phyloP scores from a whole-genome alignment of 2,329 filamentous ascomycete genomes.

The Endothia cerciana region DNA sequence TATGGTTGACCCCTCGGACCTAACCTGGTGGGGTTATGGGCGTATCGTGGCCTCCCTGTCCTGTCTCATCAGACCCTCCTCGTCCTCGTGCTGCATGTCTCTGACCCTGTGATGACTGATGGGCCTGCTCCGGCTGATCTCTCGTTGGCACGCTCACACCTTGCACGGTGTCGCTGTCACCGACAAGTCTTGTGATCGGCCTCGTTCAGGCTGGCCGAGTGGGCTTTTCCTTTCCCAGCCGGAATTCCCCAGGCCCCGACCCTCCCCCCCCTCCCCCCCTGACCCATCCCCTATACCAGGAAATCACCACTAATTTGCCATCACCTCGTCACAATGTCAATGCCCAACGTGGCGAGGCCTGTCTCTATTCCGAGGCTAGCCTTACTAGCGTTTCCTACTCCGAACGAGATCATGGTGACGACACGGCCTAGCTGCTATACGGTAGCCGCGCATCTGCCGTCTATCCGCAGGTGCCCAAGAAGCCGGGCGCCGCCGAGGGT shows the following conservation, averaged over 20 bases:
- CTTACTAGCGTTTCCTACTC: neutral
- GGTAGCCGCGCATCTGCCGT: too few relatives aligned
- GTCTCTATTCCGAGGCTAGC: slow-evolving; percentile 15
- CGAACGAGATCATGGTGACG: neutral
- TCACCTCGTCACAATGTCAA: slow-evolving; percentile 18
- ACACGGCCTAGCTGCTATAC: too few relatives aligned
- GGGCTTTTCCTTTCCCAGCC: slow-evolving; percentile 23
- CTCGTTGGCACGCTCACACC: slow-evolving; percentile 7
- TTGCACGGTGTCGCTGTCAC: slow-evolving; percentile 18
- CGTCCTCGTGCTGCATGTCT: neutral
- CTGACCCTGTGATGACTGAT: neutral
- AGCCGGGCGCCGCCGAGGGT: neutral
- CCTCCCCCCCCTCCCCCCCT: slow-evolving; percentile 7
- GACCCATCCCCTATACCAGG: slow-evolving; percentile 25
- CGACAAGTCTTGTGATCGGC: slow-evolving; percentile 29
- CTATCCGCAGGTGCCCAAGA: neutral
- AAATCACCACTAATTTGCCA: slow-evolving; percentile 30
- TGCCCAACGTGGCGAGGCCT: neutral
- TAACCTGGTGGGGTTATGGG: neutral
- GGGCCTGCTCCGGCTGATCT: slow-evolving; percentile 5
- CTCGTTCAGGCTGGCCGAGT: slow-evolving; percentile 21
- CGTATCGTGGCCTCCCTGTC: too few relatives aligned
- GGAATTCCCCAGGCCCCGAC: neutral
- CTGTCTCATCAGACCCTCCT: too few relatives aligned
- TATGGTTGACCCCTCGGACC: neutral